Evolutionary conservation across 495 filamentous ascomycete genomes (phyloP).

Genomic region (Neurospora tetraspora): DNA sequence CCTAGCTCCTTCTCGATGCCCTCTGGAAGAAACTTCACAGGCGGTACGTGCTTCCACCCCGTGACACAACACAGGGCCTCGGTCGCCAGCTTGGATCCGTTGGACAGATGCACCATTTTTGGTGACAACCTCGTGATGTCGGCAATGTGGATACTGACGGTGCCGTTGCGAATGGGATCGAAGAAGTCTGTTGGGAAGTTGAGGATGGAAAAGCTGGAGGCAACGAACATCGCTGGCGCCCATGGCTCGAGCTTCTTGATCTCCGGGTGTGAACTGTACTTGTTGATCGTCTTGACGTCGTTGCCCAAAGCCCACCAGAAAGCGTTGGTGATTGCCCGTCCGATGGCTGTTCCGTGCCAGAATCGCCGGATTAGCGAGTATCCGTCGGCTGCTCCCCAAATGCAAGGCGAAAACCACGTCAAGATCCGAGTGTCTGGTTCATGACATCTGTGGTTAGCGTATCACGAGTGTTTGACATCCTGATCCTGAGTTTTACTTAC

Average conservation of each 20-base stretch:
- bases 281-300: constrained; percentile 49
- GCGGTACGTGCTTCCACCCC: constrained; percentile 55
- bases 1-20: constrained; percentile 39
- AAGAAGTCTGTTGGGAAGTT: constrained; percentile 62
- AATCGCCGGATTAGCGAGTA: constrained; percentile 34
- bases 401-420: constrained; percentile 36
- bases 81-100: constrained; percentile 43
- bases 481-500: constrained; percentile 17
- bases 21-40: constrained; percentile 53
- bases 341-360: constrained; percentile 57
- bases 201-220: constrained; percentile 51
- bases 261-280: constrained; percentile 51
- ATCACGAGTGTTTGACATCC: not conserved
- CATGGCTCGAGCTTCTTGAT: constrained; percentile 55
- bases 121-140: constrained; percentile 45
- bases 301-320: constrained; percentile 58
- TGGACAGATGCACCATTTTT: constrained; percentile 43
- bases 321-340: constrained; percentile 53
- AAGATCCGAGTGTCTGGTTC: constrained; percentile 28
- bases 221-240: constrained; percentile 54
- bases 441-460: not conserved
- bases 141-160: constrained; percentile 50
- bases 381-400: constrained; percentile 34
- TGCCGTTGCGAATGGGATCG: constrained; percentile 47
- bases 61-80: constrained; percentile 62